A percentile compares a stretch with the other conserved stretches of the same genome.
Conservation (phyloP, 2,329 filamentous ascomycete genomes). For the Fusarium humuli region DNA sequence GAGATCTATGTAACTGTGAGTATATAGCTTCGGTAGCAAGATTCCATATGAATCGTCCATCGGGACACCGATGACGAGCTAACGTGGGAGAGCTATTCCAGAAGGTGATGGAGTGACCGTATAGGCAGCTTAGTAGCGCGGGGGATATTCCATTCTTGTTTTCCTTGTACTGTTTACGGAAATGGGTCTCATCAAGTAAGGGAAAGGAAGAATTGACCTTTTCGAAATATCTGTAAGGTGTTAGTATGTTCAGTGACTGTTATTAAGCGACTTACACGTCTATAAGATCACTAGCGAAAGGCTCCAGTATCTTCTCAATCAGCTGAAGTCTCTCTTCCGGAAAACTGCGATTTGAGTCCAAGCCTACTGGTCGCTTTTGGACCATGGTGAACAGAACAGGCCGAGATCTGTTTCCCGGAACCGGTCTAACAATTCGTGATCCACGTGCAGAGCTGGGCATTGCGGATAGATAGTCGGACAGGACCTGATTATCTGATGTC, state of each 20-base stretch:
- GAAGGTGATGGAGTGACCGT: conserved; percentile 68
- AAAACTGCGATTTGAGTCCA: conserved; percentile 52
- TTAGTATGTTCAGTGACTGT: conserved; percentile 6
- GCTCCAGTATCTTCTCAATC: conserved; percentile 69
- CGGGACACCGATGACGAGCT: conserved; percentile 62
- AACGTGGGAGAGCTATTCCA: conserved; percentile 64
- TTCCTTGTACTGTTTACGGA: conserved; percentile 60
- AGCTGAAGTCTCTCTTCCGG: conserved; percentile 63
- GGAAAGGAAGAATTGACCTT: conserved; percentile 71
- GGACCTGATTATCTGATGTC: conserved; percentile 69
- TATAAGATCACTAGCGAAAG: conserved; percentile 63
- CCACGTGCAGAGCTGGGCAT: conserved; percentile 48
- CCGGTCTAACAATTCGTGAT: conserved; percentile 49
- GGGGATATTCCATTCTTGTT: conserved; percentile 64
- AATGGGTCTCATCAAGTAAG: conserved; percentile 66
- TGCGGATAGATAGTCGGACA: conserved; percentile 66
- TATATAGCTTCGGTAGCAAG: conserved; percentile 70
- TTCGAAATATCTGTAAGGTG: conserved; percentile 33
- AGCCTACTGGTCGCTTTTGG: conserved; percentile 58
- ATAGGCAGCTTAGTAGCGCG: conserved; percentile 66
- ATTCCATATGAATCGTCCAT: conserved; percentile 72
- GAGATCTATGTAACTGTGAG: conserved; percentile 68
- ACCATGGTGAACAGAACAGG: conserved; percentile 62
- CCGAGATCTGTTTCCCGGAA: conserved; percentile 47
- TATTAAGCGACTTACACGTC: conserved; percentile 53